These are phyloP conservation scores for Leavenworthia alabamica DNA, from an alignment of 345 rosid genomes.

Conservation along the genomic window DNA sequence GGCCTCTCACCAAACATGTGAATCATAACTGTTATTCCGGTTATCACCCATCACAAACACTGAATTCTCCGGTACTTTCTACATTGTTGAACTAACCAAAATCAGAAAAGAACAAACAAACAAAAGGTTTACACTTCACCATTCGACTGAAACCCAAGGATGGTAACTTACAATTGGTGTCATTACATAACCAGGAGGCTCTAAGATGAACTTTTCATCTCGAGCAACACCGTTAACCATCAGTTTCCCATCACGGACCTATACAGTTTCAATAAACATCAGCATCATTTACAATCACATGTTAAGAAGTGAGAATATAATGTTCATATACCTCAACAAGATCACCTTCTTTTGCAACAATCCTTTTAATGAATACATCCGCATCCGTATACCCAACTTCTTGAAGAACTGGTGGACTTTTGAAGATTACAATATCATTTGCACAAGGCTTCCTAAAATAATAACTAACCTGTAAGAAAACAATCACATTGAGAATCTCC, in stretches of 20 bases:
- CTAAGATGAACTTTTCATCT: constrained; percentile 60
- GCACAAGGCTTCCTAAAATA: constrained; percentile 91
- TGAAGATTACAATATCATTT: constrained; percentile 86
- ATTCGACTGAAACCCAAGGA: neutral
- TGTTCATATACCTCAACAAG: constrained; percentile 60
- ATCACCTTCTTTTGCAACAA: constrained; percentile 92
- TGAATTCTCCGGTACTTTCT: constrained; percentile 71
- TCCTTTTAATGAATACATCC: constrained; percentile 88
- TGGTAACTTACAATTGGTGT: constrained; percentile 56
- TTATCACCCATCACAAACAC: constrained; percentile 99
- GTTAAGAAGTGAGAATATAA: neutral
- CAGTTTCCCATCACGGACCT: constrained; percentile 65
- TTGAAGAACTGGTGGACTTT: constrained; percentile 91
- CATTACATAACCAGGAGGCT: constrained; percentile 80
- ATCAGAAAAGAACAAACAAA: too few relatives aligned
- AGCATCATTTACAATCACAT: neutral
- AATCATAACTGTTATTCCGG: constrained; percentile 92
- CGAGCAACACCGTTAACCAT: constrained; percentile 64
- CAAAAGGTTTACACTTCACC: neutral
- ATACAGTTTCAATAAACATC: constrained; percentile 7
- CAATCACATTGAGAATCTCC: neutral
- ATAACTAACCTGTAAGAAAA: constrained; percentile 60
- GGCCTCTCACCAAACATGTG: constrained; percentile 80
- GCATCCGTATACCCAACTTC: constrained; percentile 88
- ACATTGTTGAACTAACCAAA: constrained; percentile 3